Base-by-base conservation (phyloP, 371 early-diverging fungal species). In the Mucor sp. region DNA sequence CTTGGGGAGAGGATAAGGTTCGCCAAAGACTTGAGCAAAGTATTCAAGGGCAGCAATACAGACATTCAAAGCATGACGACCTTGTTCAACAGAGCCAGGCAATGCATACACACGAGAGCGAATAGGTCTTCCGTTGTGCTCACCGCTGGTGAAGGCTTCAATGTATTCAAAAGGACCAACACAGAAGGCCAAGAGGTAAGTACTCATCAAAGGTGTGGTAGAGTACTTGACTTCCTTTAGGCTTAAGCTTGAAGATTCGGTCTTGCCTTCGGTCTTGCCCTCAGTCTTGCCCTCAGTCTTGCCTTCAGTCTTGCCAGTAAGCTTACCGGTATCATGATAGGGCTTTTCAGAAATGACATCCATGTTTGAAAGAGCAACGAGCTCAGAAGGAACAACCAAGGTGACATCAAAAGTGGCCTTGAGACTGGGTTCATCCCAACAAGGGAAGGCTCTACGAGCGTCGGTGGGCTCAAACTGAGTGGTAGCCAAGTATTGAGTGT, bases 391-490 rank as follows among this genome's bases (percentile, higher is more conserved):
- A 28, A 94, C 94, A 47, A 85, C 83, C 60, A 99, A 79, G 5
- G 87, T 92, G 21, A 95, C 86, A 68, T 91, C 91, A 74, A 96
- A 97, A 1, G 93, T 93, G 23, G 99, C 97, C 81, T 97, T 94
- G 69, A 91, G 82, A 28, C 88, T 86, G 68, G 95, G 95, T 78
- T 95, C 93, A 76, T 95, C 91, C 90, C 93, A 97, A 82, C 94
- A 96, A 3, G 99, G 99, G 81, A 97, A 93, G 21, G 93, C 94
- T 55, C 92, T 86, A 67, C 98, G 89, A 58, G 94, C 94, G 83
- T 93, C 92, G 5, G 96, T 94, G 5, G 98, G 88, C 77, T 97
- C 96, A 77, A 96, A 98, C 76, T 97, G 97, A 8, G 97, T 97
- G 25, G 90, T 92, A 8, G 90, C 94, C 77, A 95, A 82, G 71